Evolutionary conservation across 2,329 filamentous ascomycete species (phyloP).

Genomic region (Stemphylium beticola): DNA sequence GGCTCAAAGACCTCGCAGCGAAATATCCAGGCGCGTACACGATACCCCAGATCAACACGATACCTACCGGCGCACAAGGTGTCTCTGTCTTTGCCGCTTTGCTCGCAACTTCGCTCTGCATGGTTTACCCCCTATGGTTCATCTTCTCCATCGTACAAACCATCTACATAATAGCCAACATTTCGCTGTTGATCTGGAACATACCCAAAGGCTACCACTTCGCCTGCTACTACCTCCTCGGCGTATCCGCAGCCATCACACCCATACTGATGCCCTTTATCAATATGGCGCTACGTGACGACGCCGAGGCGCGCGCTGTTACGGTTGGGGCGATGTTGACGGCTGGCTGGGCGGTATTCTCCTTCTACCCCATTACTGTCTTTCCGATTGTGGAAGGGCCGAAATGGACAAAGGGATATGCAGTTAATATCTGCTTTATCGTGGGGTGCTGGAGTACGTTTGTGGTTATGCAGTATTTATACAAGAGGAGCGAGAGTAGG

Average conservation of each 20-base stretch:
- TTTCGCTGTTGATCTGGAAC: conserved; percentile 58
- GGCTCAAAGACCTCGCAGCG: conserved; percentile 56
- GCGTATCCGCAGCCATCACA: conserved; percentile 43
- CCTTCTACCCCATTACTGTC: conserved; percentile 45
- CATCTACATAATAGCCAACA: conserved; percentile 53
- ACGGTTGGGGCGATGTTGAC: conserved; percentile 57
- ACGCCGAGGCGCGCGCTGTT: conserved; percentile 58
- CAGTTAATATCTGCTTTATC: conserved; percentile 56
- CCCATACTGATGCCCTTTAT: conserved; percentile 48
- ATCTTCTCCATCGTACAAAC: conserved; percentile 54
- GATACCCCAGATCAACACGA: conserved; percentile 57
- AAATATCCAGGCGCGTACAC: conserved; percentile 49
- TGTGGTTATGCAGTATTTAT: conserved; percentile 47
- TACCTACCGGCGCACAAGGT: conserved; percentile 58
- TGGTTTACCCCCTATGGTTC: conserved; percentile 58
- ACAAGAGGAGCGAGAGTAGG: conserved; percentile 41
- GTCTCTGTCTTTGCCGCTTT: conserved; percentile 58
- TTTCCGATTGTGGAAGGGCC: conserved; percentile 49
- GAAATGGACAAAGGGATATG: conserved; percentile 58
- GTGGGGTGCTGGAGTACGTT: conserved; percentile 55
- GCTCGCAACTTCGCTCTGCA: conserved; percentile 58
- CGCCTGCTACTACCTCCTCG: conserved; percentile 45
- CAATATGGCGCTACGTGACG: conserved; percentile 48
- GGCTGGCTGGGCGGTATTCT: conserved; percentile 44
- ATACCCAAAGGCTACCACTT: conserved; percentile 55